Evolutionary conservation across 345 rosid genomes (phyloP).

Genomic region (Murraya paniculata): DNA sequence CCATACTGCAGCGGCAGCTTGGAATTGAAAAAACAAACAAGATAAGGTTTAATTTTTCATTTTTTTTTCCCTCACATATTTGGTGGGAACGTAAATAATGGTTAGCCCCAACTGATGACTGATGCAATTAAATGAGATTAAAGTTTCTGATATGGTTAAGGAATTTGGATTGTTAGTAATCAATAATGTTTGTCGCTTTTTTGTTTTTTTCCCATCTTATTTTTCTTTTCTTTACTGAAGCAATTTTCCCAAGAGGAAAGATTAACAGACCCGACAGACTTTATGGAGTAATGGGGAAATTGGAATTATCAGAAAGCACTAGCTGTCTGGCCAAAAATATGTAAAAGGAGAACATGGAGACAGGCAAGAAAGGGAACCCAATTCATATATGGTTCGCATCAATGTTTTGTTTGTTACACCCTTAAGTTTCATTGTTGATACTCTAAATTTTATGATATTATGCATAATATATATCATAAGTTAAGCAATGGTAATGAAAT

Average conservation of each 20-base stretch:
- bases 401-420: no score
- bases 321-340: neutral
- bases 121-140: neutral
- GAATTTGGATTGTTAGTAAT: neutral
- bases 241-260: neutral
- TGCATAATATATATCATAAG: no score
- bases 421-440: no score
- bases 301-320: neutral
- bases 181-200: neutral
- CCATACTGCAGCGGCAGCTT: neutral
- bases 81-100: neutral
- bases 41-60: no score
- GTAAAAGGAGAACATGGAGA: neutral
- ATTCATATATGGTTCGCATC: no score
- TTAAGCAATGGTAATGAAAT: no score
- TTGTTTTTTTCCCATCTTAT: no score
- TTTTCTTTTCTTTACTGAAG: neutral
- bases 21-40: neutral
- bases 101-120: no score
- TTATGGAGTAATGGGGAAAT: neutral
- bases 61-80: neutral
- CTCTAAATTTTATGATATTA: no score
- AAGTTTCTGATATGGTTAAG: neutral
- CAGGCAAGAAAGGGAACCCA: neutral
- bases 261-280: neutral